Conservation (phyloP, 169 alveolate species). For the Babesia bigemina region DNA sequence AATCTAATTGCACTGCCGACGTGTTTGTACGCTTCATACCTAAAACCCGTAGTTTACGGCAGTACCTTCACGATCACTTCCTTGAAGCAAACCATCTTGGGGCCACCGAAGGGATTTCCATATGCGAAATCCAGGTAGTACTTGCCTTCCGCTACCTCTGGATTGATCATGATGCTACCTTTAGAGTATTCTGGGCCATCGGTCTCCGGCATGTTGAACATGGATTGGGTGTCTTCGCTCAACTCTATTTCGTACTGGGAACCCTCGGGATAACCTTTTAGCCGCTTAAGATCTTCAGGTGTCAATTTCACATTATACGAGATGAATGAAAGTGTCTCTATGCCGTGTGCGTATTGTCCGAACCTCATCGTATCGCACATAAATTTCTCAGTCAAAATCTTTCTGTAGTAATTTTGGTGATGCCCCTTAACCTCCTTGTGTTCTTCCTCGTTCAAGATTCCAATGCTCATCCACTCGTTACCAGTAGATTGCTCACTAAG, state of each 20-base stretch:
- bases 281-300: too few relatives aligned
- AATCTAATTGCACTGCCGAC: too few relatives aligned
- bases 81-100: constrained; percentile 14
- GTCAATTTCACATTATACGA: too few relatives aligned
- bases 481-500: constrained; percentile 64
- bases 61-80: constrained; percentile 37
- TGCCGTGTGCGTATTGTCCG: constrained; percentile 14
- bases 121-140: constrained; percentile 57
- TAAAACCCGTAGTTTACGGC: neutral
- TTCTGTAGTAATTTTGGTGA: constrained; percentile 9
- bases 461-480: constrained; percentile 45
- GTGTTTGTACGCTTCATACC: neutral
- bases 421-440: neutral
- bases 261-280: too few relatives aligned
- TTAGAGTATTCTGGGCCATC: neutral
- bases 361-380: neutral
- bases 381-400: constrained; percentile 25
- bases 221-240: too few relatives aligned
- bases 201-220: too few relatives aligned
- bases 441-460: constrained; percentile 11
- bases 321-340: neutral
- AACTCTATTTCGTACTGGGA: too few relatives aligned
- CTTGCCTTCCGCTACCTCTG: constrained; percentile 29
- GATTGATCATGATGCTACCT: constrained; percentile 23
- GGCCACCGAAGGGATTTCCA: constrained; percentile 49